Conservation (phyloP, 352 stramenopile species). For the Phytophthora aleatoria region DNA sequence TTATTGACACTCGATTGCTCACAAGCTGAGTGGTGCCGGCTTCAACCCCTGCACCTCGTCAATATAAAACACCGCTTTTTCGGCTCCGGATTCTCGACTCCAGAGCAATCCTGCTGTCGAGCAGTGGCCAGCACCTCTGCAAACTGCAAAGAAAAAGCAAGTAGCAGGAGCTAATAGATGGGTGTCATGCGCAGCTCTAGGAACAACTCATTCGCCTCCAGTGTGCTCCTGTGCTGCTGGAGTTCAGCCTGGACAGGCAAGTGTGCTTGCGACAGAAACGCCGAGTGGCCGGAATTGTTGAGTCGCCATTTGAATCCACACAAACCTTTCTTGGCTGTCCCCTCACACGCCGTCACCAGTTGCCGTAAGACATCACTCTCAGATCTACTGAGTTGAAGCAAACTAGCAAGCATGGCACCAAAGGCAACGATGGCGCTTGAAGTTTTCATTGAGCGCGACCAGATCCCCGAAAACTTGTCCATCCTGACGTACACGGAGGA, state of each 20-base stretch:
- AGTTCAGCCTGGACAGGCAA: constrained; percentile 21
- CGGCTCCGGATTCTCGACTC: too few relatives aligned
- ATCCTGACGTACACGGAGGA: constrained; percentile 32
- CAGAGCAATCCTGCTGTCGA: too few relatives aligned
- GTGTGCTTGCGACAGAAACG: constrained; percentile 33
- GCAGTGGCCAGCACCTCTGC: too few relatives aligned
- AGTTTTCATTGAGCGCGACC: constrained; percentile 27
- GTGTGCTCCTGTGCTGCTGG: constrained; percentile 6
- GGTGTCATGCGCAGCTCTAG: too few relatives aligned
- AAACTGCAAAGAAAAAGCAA: too few relatives aligned
- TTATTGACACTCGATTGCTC: too few relatives aligned
- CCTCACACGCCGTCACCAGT: constrained; percentile 7
- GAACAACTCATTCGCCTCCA: constrained; percentile 15
- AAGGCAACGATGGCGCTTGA: constrained; percentile 16
- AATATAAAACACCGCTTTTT: too few relatives aligned
- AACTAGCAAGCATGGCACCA: constrained; percentile 18
- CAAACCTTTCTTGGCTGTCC: constrained; percentile 12
- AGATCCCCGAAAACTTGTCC: constrained; percentile 24
- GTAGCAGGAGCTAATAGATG: too few relatives aligned
- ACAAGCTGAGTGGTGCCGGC: too few relatives aligned
- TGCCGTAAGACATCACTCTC: constrained; percentile 20
- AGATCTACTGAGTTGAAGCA: constrained; percentile 18
- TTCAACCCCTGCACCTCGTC: too few relatives aligned
- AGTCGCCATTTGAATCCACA: constrained; percentile 18
- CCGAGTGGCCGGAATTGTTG: constrained; percentile 17